phyloP scores from a whole-genome alignment of 2,329 filamentous ascomycete species.

The Trichoderma sp. region DNA sequence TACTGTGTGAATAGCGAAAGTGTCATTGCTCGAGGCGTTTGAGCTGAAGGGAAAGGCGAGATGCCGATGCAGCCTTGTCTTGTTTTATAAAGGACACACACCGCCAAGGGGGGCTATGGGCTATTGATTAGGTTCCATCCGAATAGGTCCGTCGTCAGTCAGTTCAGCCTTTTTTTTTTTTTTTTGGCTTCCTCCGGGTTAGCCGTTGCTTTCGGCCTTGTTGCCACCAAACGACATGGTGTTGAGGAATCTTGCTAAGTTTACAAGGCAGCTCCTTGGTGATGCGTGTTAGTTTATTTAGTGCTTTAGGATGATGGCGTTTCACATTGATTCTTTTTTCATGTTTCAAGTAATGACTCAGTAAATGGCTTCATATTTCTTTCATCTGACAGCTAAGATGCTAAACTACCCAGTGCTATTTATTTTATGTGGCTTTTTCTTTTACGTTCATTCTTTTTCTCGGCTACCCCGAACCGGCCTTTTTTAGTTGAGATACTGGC shows the following conservation, averaged over 20 bases:
- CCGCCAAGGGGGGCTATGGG: not conserved
- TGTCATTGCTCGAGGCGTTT: not conserved
- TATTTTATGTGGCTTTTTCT: not conserved
- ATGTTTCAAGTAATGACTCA: not conserved
- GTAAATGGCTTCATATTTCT: not conserved
- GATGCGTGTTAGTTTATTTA: not conserved
- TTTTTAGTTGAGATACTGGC: constrained; percentile 41
- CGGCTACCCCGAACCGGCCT: not conserved
- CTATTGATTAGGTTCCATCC: not conserved
- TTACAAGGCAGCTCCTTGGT: not conserved
- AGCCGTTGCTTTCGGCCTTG: not conserved
- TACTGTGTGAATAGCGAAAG: constrained; percentile 12
- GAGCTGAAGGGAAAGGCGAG: not conserved
- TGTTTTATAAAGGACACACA: not conserved
- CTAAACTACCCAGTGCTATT: not conserved
- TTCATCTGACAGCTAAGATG: not conserved
- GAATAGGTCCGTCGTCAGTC: not conserved
- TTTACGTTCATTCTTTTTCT: not conserved
- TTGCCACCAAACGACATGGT: not conserved
- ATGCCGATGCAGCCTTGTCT: not conserved
- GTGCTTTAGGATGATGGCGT: not conserved
- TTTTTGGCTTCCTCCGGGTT: not conserved
- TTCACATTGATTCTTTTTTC: no score
- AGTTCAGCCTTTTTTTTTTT: not conserved
- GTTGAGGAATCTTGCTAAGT: not conserved